Percentiles rank a stretch among this genome's conserved stretches.
phyloP scores from a whole-genome alignment of 805 yeast species.

The Candida jianshihensis region DNA sequence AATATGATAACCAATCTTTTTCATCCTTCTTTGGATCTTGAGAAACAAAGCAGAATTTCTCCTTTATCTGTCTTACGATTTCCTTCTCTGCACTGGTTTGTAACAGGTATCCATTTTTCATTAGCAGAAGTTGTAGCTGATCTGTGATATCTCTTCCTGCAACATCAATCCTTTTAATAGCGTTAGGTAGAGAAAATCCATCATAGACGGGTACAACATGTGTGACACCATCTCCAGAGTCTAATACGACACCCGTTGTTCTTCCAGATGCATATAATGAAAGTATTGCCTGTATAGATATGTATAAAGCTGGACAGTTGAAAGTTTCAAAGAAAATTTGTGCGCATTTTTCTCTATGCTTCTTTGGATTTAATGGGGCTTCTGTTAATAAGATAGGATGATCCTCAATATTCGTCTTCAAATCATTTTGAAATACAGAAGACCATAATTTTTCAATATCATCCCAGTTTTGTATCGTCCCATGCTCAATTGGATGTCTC shows the following conservation, averaged over 20 bases:
- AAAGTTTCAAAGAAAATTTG: conserved; percentile 88
- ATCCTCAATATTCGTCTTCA: conserved; percentile 58
- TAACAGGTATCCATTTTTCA: conserved; percentile 62
- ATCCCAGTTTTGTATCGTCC: conserved; percentile 74
- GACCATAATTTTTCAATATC: conserved; percentile 84
- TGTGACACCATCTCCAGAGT: conserved; percentile 90
- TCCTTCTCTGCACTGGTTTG: conserved; percentile 76
- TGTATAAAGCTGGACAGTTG: conserved; percentile 84
- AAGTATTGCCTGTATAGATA: conserved; percentile 86
- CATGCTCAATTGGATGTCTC: conserved; percentile 71
- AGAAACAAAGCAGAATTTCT: conserved; percentile 61
- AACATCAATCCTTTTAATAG: conserved; percentile 66
- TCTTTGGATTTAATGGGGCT: conserved; percentile 79
- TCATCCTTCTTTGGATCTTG: conserved; percentile 52
- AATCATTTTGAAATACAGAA: conserved; percentile 49
- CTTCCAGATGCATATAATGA: conserved; percentile 83
- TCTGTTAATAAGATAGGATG: conserved; percentile 88
- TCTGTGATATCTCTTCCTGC: conserved; percentile 87
- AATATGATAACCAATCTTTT: conserved; percentile 29
- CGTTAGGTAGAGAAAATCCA: conserved; percentile 73
- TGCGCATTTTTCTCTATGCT: conserved; percentile 84
- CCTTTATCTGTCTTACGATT: conserved; percentile 72
- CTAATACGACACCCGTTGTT: conserved; percentile 86
- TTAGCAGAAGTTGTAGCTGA: conserved; percentile 58
- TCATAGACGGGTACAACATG: conserved; percentile 86